Conservation (phyloP, 257 asterid genomes). For the Scutellaria galericulata region DNA sequence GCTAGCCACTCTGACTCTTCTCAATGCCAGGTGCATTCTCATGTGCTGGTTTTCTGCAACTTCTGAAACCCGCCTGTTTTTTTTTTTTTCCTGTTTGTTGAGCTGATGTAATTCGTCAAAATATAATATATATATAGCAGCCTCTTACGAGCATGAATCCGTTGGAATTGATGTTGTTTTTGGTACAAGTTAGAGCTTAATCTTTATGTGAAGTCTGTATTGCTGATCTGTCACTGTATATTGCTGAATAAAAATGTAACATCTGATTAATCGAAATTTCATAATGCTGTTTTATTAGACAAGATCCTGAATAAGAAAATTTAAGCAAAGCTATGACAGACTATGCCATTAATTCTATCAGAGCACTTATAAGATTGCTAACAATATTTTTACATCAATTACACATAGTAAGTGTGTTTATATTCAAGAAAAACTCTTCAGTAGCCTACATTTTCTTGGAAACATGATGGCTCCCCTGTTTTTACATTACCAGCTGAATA, state of each 20-base stretch:
- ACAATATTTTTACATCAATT: not conserved
- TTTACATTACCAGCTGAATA: conserved; percentile 19
- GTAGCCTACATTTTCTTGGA: conserved; percentile 1
- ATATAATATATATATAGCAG: conserved; percentile 18
- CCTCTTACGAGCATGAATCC: conserved; percentile 6
- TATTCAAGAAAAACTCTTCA: not conserved
- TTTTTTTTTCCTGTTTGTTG: not conserved
- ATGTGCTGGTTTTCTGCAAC: conserved; percentile 29
- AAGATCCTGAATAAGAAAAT: not conserved
- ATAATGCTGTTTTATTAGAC: not conserved
- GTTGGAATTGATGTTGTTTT: conserved; percentile 12
- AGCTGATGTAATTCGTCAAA: conserved; percentile 10
- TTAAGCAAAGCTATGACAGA: not conserved
- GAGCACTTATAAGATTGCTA: not conserved
- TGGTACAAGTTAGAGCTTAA: not conserved
- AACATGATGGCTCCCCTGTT: not conserved
- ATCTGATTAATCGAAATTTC: not conserved
- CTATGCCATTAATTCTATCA: not conserved
- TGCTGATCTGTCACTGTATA: not conserved
- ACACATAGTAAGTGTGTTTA: not conserved
- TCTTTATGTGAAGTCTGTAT: not conserved
- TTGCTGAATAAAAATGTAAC: conserved; percentile 11
- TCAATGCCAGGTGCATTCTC: conserved; percentile 31
- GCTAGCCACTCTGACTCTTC: conserved; percentile 36
- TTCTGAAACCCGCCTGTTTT: not conserved